Evolutionary conservation across 345 rosid genomes (phyloP).

Genomic region (Moringa oleifera): DNA sequence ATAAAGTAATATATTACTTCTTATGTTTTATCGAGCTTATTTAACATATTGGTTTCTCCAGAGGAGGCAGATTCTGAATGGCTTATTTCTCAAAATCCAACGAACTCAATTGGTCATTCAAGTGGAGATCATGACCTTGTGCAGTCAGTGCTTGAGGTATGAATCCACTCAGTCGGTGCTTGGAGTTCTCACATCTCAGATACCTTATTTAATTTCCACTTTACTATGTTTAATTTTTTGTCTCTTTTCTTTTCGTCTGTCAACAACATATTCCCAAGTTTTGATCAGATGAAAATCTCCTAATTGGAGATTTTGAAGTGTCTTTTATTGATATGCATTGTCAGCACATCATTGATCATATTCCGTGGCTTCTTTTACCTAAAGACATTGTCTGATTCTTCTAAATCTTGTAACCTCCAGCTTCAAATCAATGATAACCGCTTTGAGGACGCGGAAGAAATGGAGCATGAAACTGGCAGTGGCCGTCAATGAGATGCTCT

Average conservation of each 20-base stretch:
- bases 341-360: background rate
- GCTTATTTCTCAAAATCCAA: constrained; percentile 41
- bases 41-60: constrained; percentile 16
- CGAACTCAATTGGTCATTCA: constrained; percentile 72
- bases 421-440: constrained; percentile 81
- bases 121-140: constrained; percentile 71
- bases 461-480: constrained; percentile 38
- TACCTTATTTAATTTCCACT: background rate
- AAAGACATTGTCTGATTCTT: background rate
- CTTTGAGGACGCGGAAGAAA: constrained; percentile 94
- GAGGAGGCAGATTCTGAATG: constrained; percentile 51
- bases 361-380: background rate
- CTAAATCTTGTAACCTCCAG: constrained; percentile 31
- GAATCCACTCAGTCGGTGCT: background rate
- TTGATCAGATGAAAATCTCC: background rate
- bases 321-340: background rate
- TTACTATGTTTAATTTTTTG: background rate
- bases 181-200: background rate
- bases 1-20: background rate
- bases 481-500: background rate
- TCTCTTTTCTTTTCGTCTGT: background rate
- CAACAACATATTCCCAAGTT: background rate
- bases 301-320: background rate
- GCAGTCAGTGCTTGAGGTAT: constrained; percentile 68
- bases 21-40: background rate